Evolutionary conservation across 176 grass and related monocot genomes (phyloP), one percentile per base, ranked within the genome.

Genomic region (Olyra latifolia): DNA sequence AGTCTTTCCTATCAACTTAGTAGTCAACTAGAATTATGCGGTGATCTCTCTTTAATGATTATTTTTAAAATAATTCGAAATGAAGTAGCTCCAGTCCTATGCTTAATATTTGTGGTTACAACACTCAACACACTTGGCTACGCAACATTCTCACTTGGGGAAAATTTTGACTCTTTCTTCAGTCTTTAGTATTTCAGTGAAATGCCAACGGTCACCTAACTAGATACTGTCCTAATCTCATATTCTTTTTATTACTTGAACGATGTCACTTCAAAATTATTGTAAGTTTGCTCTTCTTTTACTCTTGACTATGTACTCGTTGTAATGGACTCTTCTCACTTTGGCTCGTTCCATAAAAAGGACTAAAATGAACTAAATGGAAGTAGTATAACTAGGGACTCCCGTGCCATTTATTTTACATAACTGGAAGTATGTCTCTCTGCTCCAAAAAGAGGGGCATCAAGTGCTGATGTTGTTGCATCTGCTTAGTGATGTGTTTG

Each of bases 401-500:
- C 48, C 10, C 24, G 32, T 75, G 60, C 39, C 20, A 45, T 43
- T 52, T 83, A n/a, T 35, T 74, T 83, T 4, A 6, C 30, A 74
- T 15, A 63, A 69, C 50, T 40, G 15, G 27, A 16, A 29, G 2
- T 50, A 19, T 52, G 16, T 85, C 44, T 72, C 24, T 45, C 22
- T 56, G 19, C 76, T 66, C 48, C 48, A 68, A 55, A 44, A 65
- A 56, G 32, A 52, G 22, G 28, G 22, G 22, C 3, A 49, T 45
- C 17, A 75, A 23, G 25, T 55, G 70, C 79, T 89, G 28, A 92
- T 85, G 14, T 29, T 35, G 9, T 47, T 79, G 0, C 20, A 40
- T 68, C n/a, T 85, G 5, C 40, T 67, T 74, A 99, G 93, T 99
- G 57, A 89, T 99, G 89, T 99, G 93, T 79, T 44, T 88, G 62